Conservation (phyloP, 2,329 filamentous ascomycete genomes). For the Ilyonectria robusta region DNA sequence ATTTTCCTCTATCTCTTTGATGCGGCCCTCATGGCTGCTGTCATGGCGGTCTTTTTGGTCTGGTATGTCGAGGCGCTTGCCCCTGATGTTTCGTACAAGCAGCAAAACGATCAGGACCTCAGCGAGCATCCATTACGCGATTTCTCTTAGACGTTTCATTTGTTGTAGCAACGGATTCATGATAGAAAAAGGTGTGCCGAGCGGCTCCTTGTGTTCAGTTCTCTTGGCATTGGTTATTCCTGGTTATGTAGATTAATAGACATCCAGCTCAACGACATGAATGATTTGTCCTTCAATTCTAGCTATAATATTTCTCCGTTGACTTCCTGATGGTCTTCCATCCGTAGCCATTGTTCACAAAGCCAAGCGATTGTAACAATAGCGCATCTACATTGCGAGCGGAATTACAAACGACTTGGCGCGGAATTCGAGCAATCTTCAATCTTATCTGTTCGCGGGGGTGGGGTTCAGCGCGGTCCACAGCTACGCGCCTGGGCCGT, state of each 20-base stretch:
- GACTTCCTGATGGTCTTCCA: no score
- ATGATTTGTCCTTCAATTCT: not conserved
- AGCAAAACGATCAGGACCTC: not conserved
- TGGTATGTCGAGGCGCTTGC: conserved; percentile 40
- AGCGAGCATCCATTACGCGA: no score
- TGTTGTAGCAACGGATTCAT: no score
- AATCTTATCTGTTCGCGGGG: not conserved
- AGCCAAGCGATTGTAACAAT: not conserved
- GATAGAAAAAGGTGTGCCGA: not conserved
- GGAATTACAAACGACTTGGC: not conserved
- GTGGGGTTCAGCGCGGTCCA: not conserved
- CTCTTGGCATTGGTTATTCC: no score
- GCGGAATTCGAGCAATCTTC: not conserved
- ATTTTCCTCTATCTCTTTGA: conserved; percentile 62
- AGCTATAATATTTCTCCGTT: not conserved
- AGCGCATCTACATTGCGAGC: not conserved
- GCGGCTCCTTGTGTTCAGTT: not conserved
- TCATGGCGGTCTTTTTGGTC: conserved; percentile 55
- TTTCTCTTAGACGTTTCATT: no score
- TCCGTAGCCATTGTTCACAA: no score
- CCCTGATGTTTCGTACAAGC: not conserved
- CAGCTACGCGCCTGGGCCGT: not conserved
- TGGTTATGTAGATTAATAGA: no score
- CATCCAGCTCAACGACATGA: no score
- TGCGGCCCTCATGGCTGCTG: conserved; percentile 56